Evolutionary conservation across 768 basidiomycete genomes (phyloP).

Genomic region (Lanmaoa pseudosensibilis): DNA sequence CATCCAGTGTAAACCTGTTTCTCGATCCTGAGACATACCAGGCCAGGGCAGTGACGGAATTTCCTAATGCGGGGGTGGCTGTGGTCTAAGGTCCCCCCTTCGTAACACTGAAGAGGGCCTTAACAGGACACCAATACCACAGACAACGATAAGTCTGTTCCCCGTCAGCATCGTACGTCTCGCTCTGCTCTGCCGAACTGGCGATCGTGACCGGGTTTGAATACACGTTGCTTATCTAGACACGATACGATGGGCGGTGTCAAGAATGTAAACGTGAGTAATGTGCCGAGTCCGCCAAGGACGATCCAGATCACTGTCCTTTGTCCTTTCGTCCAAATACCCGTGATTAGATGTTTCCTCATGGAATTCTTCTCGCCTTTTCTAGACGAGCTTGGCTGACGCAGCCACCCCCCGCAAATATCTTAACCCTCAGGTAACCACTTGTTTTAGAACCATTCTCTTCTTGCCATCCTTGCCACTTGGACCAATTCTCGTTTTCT

Average conservation of each 20-base stretch:
- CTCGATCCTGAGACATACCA: neutral
- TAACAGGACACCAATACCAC: neutral
- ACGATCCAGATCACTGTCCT: neutral
- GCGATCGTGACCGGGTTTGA: neutral
- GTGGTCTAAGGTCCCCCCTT: neutral
- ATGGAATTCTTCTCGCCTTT: constrained; percentile 21
- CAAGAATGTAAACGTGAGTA: constrained; percentile 35
- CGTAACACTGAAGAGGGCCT: neutral
- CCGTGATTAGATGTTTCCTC: constrained; percentile 12
- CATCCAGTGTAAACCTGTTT: no score
- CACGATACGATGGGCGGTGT: constrained; percentile 21
- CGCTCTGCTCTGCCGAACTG: neutral
- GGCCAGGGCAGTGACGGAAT: constrained; percentile 1
- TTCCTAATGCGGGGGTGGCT: constrained; percentile 14
- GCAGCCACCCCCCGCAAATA: constrained; percentile 30
- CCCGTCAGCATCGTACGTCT: constrained; percentile 11
- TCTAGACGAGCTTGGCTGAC: constrained; percentile 30
- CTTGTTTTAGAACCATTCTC: constrained; percentile 14
- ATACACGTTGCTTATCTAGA: no score
- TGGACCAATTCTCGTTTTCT: constrained; percentile 3
- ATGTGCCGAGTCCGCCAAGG: constrained; percentile 25
- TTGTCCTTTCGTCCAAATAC: constrained; percentile 1
- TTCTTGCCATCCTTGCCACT: constrained; percentile 7
- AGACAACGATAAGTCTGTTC: no score
- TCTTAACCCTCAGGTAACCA: constrained; percentile 34